Evolutionary conservation across 2,329 filamentous ascomycete genomes (phyloP).

Genomic region (Cordyceps farinosa): DNA sequence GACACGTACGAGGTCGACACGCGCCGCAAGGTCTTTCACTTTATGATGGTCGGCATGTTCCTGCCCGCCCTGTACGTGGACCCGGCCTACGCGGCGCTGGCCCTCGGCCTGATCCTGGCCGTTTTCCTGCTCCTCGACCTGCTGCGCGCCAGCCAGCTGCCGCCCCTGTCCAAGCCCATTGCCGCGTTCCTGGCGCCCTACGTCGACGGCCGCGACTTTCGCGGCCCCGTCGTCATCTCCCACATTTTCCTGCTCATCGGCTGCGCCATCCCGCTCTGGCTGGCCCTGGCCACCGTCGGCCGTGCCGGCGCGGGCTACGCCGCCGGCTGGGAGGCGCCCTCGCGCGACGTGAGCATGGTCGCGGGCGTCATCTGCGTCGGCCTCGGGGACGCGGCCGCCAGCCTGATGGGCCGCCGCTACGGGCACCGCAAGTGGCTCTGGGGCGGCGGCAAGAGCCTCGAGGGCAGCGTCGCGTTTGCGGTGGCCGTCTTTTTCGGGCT

Average conservation of each 20-base stretch:
- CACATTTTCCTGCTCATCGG: conserved; percentile 95
- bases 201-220: conserved; percentile 87
- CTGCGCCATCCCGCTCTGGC: conserved; percentile 91
- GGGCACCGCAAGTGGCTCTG: conserved; percentile 91
- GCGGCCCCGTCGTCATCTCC: conserved; percentile 90
- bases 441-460: conserved; percentile 93
- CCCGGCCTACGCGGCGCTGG: conserved; percentile 75
- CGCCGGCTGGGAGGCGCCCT: conserved; percentile 70
- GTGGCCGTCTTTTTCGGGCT: conserved; percentile 74
- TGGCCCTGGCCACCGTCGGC: conserved; percentile 69
- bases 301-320: conserved; percentile 55
- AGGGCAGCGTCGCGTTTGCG: conserved; percentile 81
- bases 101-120: conserved; percentile 73
- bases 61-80: conserved; percentile 84
- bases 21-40: conserved; percentile 93
- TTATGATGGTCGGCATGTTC: conserved; percentile 97
- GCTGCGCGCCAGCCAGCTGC: conserved; percentile 84
- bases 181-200: conserved; percentile 88
- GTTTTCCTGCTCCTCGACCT: conserved; percentile 87
- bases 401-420: conserved; percentile 80
- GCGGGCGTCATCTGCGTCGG: conserved; percentile 92
- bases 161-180: conserved; percentile 81
- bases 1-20: conserved; percentile 88
- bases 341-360: conserved; percentile 82
- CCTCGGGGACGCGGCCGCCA: conserved; percentile 90